Base-by-base conservation (phyloP, 2,329 filamentous ascomycete genomes). In the Neophaeococcomyces mojaviensis region DNA sequence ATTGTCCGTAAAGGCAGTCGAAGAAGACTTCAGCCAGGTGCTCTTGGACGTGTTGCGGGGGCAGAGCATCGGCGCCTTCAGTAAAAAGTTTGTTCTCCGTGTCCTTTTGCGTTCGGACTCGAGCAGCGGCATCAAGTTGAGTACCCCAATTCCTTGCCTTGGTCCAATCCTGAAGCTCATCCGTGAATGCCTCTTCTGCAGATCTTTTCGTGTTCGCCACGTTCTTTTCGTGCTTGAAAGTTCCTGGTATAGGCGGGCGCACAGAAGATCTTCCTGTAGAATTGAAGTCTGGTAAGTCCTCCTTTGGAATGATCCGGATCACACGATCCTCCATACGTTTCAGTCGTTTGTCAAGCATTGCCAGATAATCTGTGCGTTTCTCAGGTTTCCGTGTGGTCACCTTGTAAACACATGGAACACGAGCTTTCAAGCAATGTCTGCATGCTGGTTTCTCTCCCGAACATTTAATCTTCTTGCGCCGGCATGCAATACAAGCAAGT, bases 291-390 rank as follows among this genome's bases (percentile, higher is more conserved):
- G 84, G 81, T 52, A 86, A 77, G 53, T 94, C 88, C 34, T 87
- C 78, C 61, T 90, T 94, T 0, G 92, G 90, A 22, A 97, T 84
- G 48, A 90, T 84, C 64, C 95, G 95, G 68, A 97, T 94, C 52
- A 97, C 92, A 47, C 90, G 83, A 59, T 97, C 90, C 66, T 98
- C 92, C 92, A 97, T 97, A 47, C 90, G 77, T 71, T 94, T 96
- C 55, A 97, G 66, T 44, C 92, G 79, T 68, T 95, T 96, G 68
- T 97, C 92, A 58, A 97, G 70, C 88, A 97, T 97, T 34, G 89
- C 88, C 92, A 97, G 97, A 66, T 97, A 97, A 66, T 97, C 92
- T 15, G 92, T 97, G 43, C 92, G 78, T 2, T 92, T 92, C 3
- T 89, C 88, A 1, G 90, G 88, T 65, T 97, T 97, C 49, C 92